Base-by-base conservation (phyloP, 1,284 basidiomycete species). In the Ganoderma sinense region DNA sequence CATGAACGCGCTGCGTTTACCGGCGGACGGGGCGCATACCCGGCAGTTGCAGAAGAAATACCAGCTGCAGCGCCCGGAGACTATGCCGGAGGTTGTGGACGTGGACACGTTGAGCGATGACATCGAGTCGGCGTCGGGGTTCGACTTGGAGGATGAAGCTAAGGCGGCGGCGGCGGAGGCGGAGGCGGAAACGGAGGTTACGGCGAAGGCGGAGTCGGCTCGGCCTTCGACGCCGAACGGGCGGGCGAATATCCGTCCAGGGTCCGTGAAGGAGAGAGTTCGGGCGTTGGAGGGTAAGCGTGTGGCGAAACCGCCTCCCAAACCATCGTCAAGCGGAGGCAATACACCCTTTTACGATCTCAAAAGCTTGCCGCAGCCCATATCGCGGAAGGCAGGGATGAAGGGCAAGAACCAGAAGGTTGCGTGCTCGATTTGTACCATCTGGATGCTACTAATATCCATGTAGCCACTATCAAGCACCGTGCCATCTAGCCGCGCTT, bases 81-180 rank as follows among this genome's bases (percentile, higher is more conserved):
- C 61, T 31, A 29, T 18, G 29, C 29, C 29, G 14, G 29, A 56
- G 16, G 26, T 56, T 29, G 61, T 29, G 14, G 48, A 33, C 51
- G 31, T 64, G 64, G 53, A 66, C 18, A 51, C 39, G n/a, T 20
- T 59, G 18, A 70, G 70, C 65, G 66, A 66, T 26, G 65, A 69
- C 2, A 69, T 74, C 55, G 56, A 74, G 69, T 66, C 69, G 7
- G 67, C 64, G 33, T 61, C 68, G 10, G 68, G 51, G 4, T 69
- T 64, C 23, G 69, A 69, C 23, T 48, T 41, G n/a, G 48, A 51
- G 23, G 48, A 51, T 4, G 48, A 26, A 14, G 40, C 64, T 60
- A 0, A 16, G 45, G 66, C 43, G 45, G 36, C 20, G 58, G 58
- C n/a, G n/a, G n/a, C 29, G 26, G 55, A 60, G 58, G 23, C 36